Evolutionary conservation across 345 rosid species (phyloP).

Genomic region (Syzygium oleosum): DNA sequence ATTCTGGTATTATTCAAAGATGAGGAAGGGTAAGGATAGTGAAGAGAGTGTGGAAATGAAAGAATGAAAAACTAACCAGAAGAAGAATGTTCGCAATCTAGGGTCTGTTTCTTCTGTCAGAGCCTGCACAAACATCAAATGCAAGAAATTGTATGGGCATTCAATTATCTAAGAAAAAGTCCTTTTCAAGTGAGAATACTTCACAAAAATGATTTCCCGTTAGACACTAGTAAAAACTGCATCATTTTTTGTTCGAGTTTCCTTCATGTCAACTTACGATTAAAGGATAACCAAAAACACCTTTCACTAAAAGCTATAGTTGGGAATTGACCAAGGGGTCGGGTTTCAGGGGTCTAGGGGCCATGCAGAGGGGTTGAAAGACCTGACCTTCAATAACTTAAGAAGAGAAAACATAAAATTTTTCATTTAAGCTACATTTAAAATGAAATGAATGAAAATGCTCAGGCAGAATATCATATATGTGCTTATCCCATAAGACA

Average conservation of each 20-base stretch:
- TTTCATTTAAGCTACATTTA: not conserved
- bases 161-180: not conserved
- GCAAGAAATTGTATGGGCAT: not conserved
- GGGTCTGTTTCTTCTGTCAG: slow-evolving; percentile 41
- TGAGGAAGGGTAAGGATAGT: not conserved
- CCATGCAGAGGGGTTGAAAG: not conserved
- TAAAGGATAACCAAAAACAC: not conserved
- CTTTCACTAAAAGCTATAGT: not conserved
- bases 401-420: not conserved
- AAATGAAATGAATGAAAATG: not conserved
- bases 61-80: slow-evolving; percentile 48
- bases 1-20: slow-evolving; percentile 1
- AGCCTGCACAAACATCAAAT: slow-evolving; percentile 35
- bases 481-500: not conserved
- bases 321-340: not conserved
- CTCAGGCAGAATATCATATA: not conserved
- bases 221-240: not conserved
- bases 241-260: not conserved
- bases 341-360: not conserved
- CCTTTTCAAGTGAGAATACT: not conserved
- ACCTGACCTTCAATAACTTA: not conserved
- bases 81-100: slow-evolving; percentile 44
- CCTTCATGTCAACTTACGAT: not conserved
- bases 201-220: not conserved
- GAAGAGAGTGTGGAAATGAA: not conserved